Percentiles rank a stretch among this genome's conserved stretches.
Conservation (phyloP, 2,329 filamentous ascomycete genomes). For the Talaromyces piceae region DNA sequence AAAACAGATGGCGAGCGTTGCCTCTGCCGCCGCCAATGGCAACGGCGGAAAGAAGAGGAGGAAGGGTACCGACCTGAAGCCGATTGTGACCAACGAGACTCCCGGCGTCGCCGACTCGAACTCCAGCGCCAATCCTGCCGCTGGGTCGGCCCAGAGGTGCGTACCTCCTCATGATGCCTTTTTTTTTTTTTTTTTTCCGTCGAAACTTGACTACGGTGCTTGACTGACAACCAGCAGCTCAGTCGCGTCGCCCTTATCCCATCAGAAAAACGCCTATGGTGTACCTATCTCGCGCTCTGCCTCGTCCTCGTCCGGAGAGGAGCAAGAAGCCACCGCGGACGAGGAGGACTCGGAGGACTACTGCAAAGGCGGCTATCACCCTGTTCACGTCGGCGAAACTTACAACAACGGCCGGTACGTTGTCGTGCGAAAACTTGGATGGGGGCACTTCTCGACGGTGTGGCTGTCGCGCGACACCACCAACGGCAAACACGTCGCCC, state of each 20-base stretch:
- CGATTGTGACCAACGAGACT: conserved; percentile 58
- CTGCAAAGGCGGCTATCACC: conserved; percentile 98
- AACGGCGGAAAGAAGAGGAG: conserved; percentile 57
- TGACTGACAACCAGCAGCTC: conserved; percentile 15
- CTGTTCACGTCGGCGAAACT: conserved; percentile 85
- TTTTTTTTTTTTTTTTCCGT: conserved; percentile 13
- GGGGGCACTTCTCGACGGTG: conserved; percentile 99
- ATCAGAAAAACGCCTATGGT: conserved; percentile 38
- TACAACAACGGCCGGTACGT: conserved; percentile 98
- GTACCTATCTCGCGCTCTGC: conserved; percentile 62
- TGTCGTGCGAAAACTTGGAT: conserved; percentile 90
- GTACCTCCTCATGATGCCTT: conserved; percentile 11
- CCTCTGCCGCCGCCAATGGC: conserved; percentile 43
- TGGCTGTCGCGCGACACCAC: conserved; percentile 77
- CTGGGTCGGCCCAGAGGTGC: conserved; percentile 38
- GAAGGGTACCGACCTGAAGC: conserved; percentile 57
- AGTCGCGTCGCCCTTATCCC: conserved; percentile 32
- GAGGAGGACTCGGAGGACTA: conserved; percentile 99
- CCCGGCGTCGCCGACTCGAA: conserved; percentile 40
- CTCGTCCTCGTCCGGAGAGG: conserved; percentile 71
- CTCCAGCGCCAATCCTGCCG: conserved; percentile 25
- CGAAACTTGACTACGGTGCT: too few relatives aligned
- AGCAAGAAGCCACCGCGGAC: conserved; percentile 85
- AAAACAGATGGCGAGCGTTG: conserved; percentile 52
- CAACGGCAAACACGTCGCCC: conserved; percentile 85